Conservation (phyloP, 176 grass and related monocot species). For the Musa troglodytarum region DNA sequence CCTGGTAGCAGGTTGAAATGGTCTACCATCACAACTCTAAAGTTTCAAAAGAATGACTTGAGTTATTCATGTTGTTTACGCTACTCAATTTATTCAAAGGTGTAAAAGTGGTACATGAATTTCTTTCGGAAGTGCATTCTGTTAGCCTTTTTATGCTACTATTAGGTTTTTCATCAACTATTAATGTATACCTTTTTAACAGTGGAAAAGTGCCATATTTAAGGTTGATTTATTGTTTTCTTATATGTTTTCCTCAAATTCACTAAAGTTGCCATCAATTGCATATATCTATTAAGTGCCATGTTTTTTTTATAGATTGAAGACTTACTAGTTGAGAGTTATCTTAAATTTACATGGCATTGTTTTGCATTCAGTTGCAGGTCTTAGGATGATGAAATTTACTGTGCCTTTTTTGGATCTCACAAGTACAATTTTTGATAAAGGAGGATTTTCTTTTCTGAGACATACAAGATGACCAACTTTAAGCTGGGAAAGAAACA, state of each 20-base stretch:
- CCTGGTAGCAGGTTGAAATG: background rate
- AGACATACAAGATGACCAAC: conserved; percentile 6
- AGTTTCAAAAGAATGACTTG: background rate
- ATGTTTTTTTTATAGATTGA: background rate
- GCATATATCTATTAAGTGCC: background rate
- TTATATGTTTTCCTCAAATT: background rate
- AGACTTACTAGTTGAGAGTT: background rate
- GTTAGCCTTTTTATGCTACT: background rate
- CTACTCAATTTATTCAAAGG: background rate
- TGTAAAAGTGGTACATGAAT: background rate
- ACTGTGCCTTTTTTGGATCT: background rate
- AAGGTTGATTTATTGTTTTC: background rate
- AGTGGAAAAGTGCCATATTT: background rate
- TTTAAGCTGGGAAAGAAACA: conserved; percentile 24
- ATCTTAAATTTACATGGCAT: background rate
- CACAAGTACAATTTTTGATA: background rate
- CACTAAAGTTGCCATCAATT: background rate
- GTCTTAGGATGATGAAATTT: background rate
- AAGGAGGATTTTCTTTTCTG: background rate
- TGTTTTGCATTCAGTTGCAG: background rate
- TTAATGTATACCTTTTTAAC: background rate
- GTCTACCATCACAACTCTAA: no score
- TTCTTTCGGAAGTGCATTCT: background rate
- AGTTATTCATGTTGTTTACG: background rate
- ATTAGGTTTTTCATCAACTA: background rate